Evolutionary conservation across 164 flowering plant genomes (phyloP), one percentile per base, ranked within the genome.

Genomic region (Nymphaea colorata): DNA sequence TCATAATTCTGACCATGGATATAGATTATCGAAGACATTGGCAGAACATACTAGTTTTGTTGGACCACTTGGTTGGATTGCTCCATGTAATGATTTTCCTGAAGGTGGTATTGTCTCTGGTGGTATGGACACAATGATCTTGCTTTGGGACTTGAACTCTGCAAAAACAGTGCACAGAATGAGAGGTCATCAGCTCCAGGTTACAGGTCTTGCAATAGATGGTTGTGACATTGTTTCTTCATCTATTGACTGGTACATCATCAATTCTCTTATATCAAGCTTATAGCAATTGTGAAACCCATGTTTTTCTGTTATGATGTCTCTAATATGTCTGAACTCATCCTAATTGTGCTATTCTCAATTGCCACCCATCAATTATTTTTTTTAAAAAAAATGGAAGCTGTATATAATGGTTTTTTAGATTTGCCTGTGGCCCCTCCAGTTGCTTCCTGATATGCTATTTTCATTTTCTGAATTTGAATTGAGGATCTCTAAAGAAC

Each of bases 61-160:
- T 62, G 98, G 95, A 3, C 98, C 99, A 3, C 62, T 95, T 79
- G 83, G 87, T 42, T 95, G 98, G 98, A 80, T 92, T 71, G 42
- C 86, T 5, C 96, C 97, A 0, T 79, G 71, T 69, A 85, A 83
- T 16, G 84, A 78, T 62, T 84, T 78, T 65, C 86, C 86, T 0
- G 91, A 84, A 70, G 99, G 99, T 64, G 82, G 89, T 59, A 65
- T 95, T 67, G 93, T 92, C 41, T 95, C 99, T 5, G 98, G 98
- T 66, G 98, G 98, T 15, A 92, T 92, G 98, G 99, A 95, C 72
- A 87, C 95, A 0, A 74, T 86, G 60, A 78, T 86, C 53, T 41
- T 90, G 65, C 83, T 86, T 6, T 95, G 99, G 99, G 89, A 95
- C 77, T 75, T 95, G 82, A 80, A 70, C 18, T 85, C 78, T 0